Evolutionary conservation across 176 grass and related monocot species (phyloP), one percentile per base, ranked within the genome.

Genomic region (Juncus effusus): DNA sequence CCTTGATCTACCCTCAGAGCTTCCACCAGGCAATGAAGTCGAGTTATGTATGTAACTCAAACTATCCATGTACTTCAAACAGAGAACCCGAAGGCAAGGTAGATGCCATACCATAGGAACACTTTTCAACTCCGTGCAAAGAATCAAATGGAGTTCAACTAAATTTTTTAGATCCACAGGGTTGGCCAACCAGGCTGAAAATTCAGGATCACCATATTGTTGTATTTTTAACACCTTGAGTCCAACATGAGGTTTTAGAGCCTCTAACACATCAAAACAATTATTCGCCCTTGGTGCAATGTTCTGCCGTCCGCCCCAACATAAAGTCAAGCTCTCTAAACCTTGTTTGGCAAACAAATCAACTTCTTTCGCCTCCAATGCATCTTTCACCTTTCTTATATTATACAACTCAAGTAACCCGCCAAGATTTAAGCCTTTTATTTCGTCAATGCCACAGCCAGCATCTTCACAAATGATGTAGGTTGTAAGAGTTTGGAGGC

Each of bases 231-330:
- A 36, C 4, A 38, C 47, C 35, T 68, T 61, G 14, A 81, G 38
- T 0, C 36, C 28, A 3, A 28, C 16, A 12, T 40, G 58, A 36
- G 78, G 78, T 60, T 40, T 11, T 62, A 80, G 62, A 37, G 52
- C 69, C 45, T 80, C 28, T 28, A 80, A 40, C 19, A 80, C 61
- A 7, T 9, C n/a, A n/a, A n/a, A n/a, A n/a, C n/a, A n/a, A n/a
- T n/a, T n/a, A n/a, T n/a, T n/a, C n/a, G n/a, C n/a, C 62, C n/a
- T 56, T 54, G 15, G 16, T 28, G 40, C 54, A 13, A 5, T 37
- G n/a, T 4, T 54, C 38, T 74, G 7, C 2, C 10, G 28, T 2
- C 55, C 37, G 4, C 37, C 13, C 74, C 74, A 67, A 35, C 28
- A 10, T 56, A 76, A 10, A 11, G 6, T 19, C 49, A 76, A 45